phyloP scores from a whole-genome alignment of 345 rosid genomes.

The Populus ilicifolia region DNA sequence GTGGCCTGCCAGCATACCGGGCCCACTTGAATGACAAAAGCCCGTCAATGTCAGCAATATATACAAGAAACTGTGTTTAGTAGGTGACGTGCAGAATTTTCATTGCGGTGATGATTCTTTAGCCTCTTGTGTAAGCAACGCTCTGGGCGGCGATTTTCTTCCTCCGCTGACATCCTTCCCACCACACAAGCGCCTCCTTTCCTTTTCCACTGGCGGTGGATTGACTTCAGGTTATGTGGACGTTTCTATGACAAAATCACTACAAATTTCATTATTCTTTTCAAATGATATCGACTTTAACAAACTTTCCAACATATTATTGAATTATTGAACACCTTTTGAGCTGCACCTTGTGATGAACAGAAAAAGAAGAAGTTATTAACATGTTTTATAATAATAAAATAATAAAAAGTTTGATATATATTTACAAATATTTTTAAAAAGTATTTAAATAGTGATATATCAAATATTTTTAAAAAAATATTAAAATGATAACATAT shows the following conservation, averaged over 20 bases:
- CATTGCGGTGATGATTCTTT: slow-evolving; percentile 15
- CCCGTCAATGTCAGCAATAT: slow-evolving; percentile 7
- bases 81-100: slow-evolving; percentile 2
- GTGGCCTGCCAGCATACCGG: slow-evolving; percentile 6
- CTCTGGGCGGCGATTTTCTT: slow-evolving; percentile 17
- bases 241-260: background rate
- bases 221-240: slow-evolving; percentile 1
- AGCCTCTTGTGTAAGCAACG: slow-evolving; percentile 19
- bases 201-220: background rate
- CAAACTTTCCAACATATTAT: background rate
- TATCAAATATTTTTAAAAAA: no score
- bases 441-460: no score
- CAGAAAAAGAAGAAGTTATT: no score
- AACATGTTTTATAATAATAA: no score
- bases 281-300: slow-evolving; percentile 2
- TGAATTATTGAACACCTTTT: background rate
- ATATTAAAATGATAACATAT: no score
- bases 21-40: background rate
- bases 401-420: no score
- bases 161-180: slow-evolving; percentile 3
- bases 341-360: background rate
- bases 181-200: background rate
- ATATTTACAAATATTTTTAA: no score
- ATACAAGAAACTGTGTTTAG: background rate
- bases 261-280: background rate